Conservation (phyloP, 192 early-diverging fungal species). For the Backusella tuberculispora region DNA sequence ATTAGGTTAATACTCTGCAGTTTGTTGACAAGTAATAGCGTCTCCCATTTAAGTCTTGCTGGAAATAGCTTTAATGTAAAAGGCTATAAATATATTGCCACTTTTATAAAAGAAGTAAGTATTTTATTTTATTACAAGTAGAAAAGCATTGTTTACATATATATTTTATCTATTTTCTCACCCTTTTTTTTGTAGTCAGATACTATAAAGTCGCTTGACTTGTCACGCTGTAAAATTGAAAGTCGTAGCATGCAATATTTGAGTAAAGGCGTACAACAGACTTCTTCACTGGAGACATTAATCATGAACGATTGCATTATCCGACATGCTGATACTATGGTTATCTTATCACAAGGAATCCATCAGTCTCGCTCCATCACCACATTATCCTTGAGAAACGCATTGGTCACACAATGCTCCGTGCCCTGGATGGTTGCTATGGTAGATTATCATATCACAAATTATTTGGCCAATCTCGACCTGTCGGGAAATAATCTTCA, state of each 20-base stretch:
- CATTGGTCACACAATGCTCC: conserved; percentile 46
- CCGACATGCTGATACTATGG: conserved; percentile 1
- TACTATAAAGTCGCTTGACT: conserved; percentile 16
- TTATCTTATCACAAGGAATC: conserved; percentile 44
- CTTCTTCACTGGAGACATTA: not conserved
- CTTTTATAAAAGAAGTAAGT: conserved; percentile 69
- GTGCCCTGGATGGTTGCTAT: conserved; percentile 57
- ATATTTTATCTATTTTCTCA: not conserved
- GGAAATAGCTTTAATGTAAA: conserved; percentile 68
- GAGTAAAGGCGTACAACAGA: conserved; percentile 5
- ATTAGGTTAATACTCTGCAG: conserved; percentile 69
- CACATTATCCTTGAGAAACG: conserved; percentile 48
- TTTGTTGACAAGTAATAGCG: conserved; percentile 65
- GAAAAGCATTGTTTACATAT: not conserved
- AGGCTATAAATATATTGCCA: conserved; percentile 76
- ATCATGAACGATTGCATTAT: not conserved
- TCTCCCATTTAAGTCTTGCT: conserved; percentile 66
- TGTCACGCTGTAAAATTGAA: conserved; percentile 15
- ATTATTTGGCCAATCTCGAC: conserved; percentile 5
- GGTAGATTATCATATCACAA: conserved; percentile 23
- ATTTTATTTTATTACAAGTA: not conserved
- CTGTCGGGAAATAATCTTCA: conserved; percentile 16
- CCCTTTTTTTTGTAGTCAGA: conserved; percentile 17
- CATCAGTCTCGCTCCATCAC: conserved; percentile 46
- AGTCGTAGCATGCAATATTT: conserved; percentile 11